phyloP scores from a whole-genome alignment of 1,284 basidiomycete species.

The Tilletia walkeri region DNA sequence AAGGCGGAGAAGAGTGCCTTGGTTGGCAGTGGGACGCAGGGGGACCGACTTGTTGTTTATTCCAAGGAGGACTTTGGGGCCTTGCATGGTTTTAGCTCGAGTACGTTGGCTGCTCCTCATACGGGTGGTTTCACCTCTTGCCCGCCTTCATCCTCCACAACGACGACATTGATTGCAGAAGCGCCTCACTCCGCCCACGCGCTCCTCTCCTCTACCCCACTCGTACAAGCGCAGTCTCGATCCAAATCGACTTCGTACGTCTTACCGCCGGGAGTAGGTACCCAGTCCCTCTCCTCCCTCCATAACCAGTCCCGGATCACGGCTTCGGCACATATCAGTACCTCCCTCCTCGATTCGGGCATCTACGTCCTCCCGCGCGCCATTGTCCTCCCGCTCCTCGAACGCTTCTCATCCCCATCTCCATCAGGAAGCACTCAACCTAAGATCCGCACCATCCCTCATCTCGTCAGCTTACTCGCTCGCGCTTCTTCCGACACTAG shows the following conservation, averaged over 20 bases:
- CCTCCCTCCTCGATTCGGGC: slow-evolving; percentile 46
- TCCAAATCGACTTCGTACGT: background rate
- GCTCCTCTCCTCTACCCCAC: slow-evolving; percentile 3
- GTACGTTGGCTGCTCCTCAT: background rate
- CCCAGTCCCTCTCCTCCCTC: background rate
- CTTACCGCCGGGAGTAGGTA: background rate
- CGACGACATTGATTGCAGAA: background rate
- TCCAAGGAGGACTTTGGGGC: slow-evolving; percentile 1
- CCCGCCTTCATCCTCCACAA: background rate
- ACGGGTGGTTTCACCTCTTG: background rate
- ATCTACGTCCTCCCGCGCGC: slow-evolving; percentile 47
- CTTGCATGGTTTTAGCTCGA: background rate
- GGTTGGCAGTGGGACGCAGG: too few relatives aligned
- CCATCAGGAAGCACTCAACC: background rate
- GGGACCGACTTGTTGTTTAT: slow-evolving; percentile 10
- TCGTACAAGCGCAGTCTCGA: background rate
- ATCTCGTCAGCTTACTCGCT: background rate
- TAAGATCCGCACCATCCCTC: slow-evolving; percentile 6
- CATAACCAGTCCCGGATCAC: background rate
- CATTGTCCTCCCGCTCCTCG: slow-evolving; percentile 39
- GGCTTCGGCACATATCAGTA: slow-evolving; percentile 20
- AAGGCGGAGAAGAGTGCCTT: background rate
- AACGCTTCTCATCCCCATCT: background rate
- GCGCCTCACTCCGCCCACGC: slow-evolving; percentile 1
- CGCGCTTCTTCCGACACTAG: background rate